Conservation (phyloP, 768 basidiomycete genomes). For the Gymnopilus junonius region DNA sequence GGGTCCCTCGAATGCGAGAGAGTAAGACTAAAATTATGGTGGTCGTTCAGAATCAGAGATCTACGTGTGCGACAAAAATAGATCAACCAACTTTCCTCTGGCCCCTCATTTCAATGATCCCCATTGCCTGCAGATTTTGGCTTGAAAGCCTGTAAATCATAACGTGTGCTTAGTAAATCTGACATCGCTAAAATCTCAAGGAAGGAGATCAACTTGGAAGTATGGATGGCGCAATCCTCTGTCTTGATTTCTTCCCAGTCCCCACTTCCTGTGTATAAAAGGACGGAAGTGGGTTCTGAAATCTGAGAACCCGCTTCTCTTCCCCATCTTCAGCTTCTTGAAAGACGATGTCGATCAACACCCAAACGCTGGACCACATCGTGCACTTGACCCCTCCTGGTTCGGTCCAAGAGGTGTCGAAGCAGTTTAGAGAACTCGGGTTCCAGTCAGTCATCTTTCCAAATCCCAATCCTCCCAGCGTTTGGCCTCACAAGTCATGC, state of each 20-base stretch:
- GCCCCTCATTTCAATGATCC: no score
- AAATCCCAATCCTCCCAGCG: neutral
- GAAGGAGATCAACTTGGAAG: neutral
- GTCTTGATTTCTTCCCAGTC: no score
- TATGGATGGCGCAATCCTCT: slow-evolving; percentile 5
- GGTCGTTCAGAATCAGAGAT: no score
- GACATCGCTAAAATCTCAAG: neutral
- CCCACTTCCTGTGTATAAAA: no score
- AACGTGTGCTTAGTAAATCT: neutral
- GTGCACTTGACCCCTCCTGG: slow-evolving; percentile 74
- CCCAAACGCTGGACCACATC: slow-evolving; percentile 62
- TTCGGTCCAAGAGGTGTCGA: slow-evolving; percentile 49
- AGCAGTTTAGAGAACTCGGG: slow-evolving; percentile 61
- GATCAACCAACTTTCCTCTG: neutral
- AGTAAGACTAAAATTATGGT: no score
- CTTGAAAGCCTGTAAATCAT: no score
- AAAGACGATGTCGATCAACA: slow-evolving; percentile 20
- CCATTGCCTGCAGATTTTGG: neutral
- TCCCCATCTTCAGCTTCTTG: no score
- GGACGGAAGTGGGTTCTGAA: no score
- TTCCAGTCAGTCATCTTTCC: slow-evolving; percentile 57
- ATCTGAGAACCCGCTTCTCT: neutral
- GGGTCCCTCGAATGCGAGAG: neutral
- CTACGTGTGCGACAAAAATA: no score
- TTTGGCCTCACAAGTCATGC: no score